These are phyloP conservation scores for Fennellomyces sp. DNA, from an alignment of 371 early-diverging fungal genomes.

Conservation along the genomic window DNA sequence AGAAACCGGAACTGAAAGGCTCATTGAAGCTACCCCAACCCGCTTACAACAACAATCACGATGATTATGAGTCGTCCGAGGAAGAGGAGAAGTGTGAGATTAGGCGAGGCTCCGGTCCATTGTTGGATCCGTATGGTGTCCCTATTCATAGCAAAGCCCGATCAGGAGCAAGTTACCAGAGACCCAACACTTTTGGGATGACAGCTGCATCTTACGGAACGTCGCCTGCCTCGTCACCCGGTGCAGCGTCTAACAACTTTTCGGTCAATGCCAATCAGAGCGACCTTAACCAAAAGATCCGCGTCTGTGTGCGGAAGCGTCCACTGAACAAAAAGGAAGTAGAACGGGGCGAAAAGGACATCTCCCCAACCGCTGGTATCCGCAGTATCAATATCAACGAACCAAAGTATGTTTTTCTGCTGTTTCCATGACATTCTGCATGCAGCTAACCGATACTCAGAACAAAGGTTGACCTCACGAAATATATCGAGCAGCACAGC, in stretches of 20 bases:
- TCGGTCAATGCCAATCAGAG: conserved; percentile 11
- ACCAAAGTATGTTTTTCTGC: conserved; percentile 70
- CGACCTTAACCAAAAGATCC: conserved; percentile 77
- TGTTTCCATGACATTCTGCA: not conserved
- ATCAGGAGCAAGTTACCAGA: not conserved
- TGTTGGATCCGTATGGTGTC: conserved; percentile 48
- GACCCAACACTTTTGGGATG: conserved; percentile 17
- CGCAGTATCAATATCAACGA: conserved; percentile 83
- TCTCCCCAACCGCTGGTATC: conserved; percentile 67
- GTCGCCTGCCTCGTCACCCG: conserved; percentile 12
- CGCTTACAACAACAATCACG: not conserved
- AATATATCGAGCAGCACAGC: conserved; percentile 91
- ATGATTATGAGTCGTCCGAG: conserved; percentile 18
- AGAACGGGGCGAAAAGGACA: conserved; percentile 80
- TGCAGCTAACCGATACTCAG: conserved; percentile 33
- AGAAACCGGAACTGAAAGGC: not conserved
- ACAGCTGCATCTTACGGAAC: conserved; percentile 20
- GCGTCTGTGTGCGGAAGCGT: conserved; percentile 95
- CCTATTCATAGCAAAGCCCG: conserved; percentile 20
- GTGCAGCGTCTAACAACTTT: not conserved
- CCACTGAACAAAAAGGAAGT: conserved; percentile 87
- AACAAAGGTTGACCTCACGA: conserved; percentile 92
- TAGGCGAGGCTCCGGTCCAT: conserved; percentile 28
- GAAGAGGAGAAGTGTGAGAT: conserved; percentile 20
- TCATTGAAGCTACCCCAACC: not conserved